A percentile compares a stretch with the other conserved stretches of the same genome.
These are phyloP conservation scores for Colletotrichum karsti DNA, from an alignment of 2,329 filamentous ascomycete genomes.

Conservation along the genomic window DNA sequence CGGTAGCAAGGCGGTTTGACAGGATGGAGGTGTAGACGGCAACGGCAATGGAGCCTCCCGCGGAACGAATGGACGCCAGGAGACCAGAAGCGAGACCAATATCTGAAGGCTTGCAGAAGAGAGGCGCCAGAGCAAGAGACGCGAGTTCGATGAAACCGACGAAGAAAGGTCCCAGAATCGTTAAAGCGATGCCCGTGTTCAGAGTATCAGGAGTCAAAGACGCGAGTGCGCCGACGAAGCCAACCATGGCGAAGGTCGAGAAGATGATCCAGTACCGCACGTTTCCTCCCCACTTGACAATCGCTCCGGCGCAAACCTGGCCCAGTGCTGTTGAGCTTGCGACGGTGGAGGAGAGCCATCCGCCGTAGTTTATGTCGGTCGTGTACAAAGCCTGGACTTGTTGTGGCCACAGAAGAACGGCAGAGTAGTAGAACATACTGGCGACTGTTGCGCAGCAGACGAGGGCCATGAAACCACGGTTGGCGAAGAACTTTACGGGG, in stretches of 20 bases:
- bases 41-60: conserved; percentile 45
- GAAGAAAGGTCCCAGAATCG: conserved; percentile 45
- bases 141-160: conserved; percentile 46
- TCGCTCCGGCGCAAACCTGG: conserved; percentile 40
- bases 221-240: conserved; percentile 42
- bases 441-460: conserved; percentile 45
- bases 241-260: conserved; percentile 46
- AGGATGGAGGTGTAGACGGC: conserved; percentile 50
- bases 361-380: conserved; percentile 41
- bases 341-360: conserved; percentile 47
- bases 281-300: conserved; percentile 44
- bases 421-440: conserved; percentile 42
- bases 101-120: conserved; percentile 47
- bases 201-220: conserved; percentile 41
- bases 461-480: conserved; percentile 45
- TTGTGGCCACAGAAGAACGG: conserved; percentile 45
- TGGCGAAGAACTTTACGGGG: conserved; percentile 45
- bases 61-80: conserved; percentile 47
- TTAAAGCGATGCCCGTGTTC: conserved; percentile 42
- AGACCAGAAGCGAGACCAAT: conserved; percentile 51
- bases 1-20: conserved; percentile 43
- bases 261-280: conserved; percentile 46
- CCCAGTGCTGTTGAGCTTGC: conserved; percentile 43
- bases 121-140: conserved; percentile 42
- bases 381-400: conserved; percentile 45